Percentiles rank a stretch among this genome's conserved stretches.
Evolutionary conservation across 129 eudicot species (phyloP).

Genomic region (Silybum marianum): DNA sequence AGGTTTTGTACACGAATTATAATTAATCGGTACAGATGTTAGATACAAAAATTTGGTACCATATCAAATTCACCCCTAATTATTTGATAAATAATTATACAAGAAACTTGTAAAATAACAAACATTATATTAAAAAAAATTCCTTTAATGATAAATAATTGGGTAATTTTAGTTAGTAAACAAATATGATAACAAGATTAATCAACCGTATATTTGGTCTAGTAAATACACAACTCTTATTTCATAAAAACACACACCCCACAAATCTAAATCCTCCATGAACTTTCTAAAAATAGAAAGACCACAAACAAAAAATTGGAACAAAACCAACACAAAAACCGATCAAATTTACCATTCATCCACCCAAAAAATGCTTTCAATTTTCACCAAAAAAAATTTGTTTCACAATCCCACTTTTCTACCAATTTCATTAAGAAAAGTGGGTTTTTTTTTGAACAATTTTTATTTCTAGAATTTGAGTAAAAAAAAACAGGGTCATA

Average conservation of each 20-base stretch:
- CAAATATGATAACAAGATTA: neutral
- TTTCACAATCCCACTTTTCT: conserved; percentile 28
- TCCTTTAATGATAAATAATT: neutral
- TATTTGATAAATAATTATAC: no score
- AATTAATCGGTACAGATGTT: no score
- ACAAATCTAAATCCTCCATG: neutral
- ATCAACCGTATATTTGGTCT: neutral
- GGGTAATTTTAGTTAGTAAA: neutral
- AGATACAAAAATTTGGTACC: no score
- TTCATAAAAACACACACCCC: conserved; percentile 35
- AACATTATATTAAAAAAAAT: no score
- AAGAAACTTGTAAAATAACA: no score
- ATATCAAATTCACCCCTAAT: no score
- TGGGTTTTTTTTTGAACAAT: neutral
- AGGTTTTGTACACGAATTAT: no score
- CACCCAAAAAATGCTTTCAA: conserved; percentile 10
- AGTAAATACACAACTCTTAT: conserved; percentile 15
- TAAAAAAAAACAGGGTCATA: neutral
- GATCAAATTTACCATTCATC: conserved; percentile 32
- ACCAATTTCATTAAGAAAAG: conserved; percentile 13
- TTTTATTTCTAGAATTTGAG: neutral
- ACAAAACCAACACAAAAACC: conserved; percentile 18
- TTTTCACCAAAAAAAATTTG: neutral
- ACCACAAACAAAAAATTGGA: conserved; percentile 29
- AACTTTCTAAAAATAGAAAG: conserved; percentile 32